phyloP scores from a whole-genome alignment of 1,284 basidiomycete species.

The Fereydounia khargensis region DNA sequence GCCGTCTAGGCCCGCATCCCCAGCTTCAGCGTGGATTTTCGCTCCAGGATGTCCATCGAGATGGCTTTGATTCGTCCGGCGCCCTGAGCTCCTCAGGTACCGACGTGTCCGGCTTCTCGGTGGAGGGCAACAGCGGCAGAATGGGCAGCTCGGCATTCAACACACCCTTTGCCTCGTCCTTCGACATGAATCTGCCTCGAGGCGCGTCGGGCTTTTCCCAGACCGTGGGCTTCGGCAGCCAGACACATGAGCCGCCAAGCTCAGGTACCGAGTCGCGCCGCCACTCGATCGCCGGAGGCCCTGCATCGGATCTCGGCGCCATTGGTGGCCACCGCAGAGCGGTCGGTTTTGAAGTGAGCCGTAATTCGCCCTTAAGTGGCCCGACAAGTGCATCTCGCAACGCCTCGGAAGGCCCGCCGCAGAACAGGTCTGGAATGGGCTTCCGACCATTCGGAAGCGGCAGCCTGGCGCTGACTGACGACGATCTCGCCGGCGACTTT shows the following conservation, averaged over 20 bases:
- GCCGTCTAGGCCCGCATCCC: conserved; percentile 1
- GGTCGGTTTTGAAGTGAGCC: conserved; percentile 33
- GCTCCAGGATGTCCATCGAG: conserved; percentile 14
- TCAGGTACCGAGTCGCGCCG: conserved; percentile 36
- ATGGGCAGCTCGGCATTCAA: conserved; percentile 8
- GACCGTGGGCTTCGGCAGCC: background rate
- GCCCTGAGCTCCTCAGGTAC: conserved; percentile 2
- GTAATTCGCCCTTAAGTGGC: background rate
- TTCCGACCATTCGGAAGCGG: conserved; percentile 31
- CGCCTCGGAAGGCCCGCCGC: background rate
- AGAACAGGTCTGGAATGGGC: conserved; percentile 11
- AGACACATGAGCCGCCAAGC: background rate
- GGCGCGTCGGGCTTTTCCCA: conserved; percentile 18
- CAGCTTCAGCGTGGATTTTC: conserved; percentile 26
- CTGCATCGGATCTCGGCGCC: conserved; percentile 10
- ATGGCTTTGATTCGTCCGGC: conserved; percentile 11
- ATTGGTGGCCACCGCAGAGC: conserved; percentile 36
- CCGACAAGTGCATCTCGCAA: background rate
- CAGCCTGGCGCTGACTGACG: conserved; percentile 35
- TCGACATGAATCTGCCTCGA: conserved; percentile 7
- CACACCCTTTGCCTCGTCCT: conserved; percentile 11
- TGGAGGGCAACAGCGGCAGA: no score
- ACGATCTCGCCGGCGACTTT: conserved; percentile 36
- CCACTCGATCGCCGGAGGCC: conserved; percentile 30
- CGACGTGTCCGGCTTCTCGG: no score